Conservation (phyloP, 73 alveolate species). For the Paramecium sexaurelia region DNA sequence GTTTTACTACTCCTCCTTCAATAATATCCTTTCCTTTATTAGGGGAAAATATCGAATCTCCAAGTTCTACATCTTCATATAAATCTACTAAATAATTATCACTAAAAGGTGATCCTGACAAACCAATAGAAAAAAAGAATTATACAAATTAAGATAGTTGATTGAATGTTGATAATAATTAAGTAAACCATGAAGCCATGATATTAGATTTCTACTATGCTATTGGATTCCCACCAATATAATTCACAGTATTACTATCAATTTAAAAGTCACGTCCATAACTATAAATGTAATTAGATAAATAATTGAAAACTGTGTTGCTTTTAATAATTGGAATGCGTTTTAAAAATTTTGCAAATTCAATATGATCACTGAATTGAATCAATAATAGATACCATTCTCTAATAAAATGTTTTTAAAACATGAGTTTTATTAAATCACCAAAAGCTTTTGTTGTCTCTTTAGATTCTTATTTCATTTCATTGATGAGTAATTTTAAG, state of each 20-base stretch:
- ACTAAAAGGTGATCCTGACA: not conserved
- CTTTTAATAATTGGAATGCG: not conserved
- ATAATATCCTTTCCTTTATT: not conserved
- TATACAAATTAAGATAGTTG: not conserved
- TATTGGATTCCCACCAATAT: not conserved
- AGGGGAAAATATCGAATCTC: not conserved
- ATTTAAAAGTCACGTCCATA: constrained; percentile 27
- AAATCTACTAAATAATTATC: not conserved
- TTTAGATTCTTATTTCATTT: not conserved
- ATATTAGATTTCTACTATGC: not conserved
- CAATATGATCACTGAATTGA: not conserved
- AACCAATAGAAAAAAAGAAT: constrained; percentile 36
- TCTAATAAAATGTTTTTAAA: not conserved
- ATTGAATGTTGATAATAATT: not conserved
- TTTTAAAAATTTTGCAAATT: not conserved
- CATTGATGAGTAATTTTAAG: not conserved
- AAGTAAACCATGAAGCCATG: constrained; percentile 20
- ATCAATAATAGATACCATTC: not conserved
- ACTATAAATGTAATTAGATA: not conserved
- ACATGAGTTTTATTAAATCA: not conserved
- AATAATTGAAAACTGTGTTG: not conserved
- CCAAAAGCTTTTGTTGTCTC: not conserved
- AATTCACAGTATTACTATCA: not conserved
- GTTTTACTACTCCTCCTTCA: constrained; percentile 1
- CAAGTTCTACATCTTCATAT: not conserved